A percentile compares a stretch with the other conserved stretches of the same genome.
phyloP scores from a whole-genome alignment of 805 yeast species.

The Candida dajiaensis region DNA sequence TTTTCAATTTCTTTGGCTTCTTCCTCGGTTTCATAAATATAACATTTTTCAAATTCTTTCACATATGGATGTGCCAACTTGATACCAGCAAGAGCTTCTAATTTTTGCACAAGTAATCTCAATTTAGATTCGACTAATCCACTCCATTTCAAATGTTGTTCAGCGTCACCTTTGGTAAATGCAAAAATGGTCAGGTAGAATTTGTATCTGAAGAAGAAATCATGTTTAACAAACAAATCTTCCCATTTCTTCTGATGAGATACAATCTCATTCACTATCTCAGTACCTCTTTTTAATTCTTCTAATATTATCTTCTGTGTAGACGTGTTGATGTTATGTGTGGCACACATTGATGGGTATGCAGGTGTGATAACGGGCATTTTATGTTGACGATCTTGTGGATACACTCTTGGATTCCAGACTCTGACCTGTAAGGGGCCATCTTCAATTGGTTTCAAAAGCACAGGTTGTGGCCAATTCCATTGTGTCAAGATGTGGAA shows the following conservation, averaged over 20 bases:
- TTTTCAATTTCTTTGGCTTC: constrained; percentile 51
- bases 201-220: constrained; percentile 77
- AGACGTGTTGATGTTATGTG: constrained; percentile 88
- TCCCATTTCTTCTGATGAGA: constrained; percentile 65
- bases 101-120: constrained; percentile 73
- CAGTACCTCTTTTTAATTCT: constrained; percentile 77
- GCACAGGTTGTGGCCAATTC: constrained; percentile 98
- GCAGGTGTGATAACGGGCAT: constrained; percentile 99
- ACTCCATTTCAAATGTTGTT: constrained; percentile 85
- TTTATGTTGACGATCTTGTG: constrained; percentile 81
- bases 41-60: constrained; percentile 61
- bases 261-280: constrained; percentile 61
- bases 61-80: constrained; percentile 86
- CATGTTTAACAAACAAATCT: constrained; percentile 71
- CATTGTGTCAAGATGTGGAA: constrained; percentile 82
- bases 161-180: constrained; percentile 64
- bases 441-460: constrained; percentile 88
- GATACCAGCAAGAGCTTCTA: constrained; percentile 73
- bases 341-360: constrained; percentile 98
- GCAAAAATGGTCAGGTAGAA: constrained; percentile 81
- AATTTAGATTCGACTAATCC: constrained; percentile 90
- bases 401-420: constrained; percentile 92
- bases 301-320: constrained; percentile 75
- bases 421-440: constrained; percentile 95
- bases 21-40: constrained; percentile 42